Evolutionary conservation across 1,284 basidiomycete species (phyloP).

Genomic region (Malassezia obtusa): DNA sequence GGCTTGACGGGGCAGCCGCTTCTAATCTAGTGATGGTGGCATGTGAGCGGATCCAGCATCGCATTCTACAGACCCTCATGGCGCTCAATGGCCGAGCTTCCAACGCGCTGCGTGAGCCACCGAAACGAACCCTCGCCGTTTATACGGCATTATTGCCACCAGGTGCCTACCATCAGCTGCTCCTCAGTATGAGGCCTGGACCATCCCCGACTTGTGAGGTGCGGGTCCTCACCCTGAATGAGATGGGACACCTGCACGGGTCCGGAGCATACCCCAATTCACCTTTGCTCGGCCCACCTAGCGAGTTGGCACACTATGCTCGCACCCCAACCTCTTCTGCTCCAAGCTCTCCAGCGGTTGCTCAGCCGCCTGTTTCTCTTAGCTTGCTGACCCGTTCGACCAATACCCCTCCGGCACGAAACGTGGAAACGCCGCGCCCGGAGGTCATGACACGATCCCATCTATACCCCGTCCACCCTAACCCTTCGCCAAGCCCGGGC

Average conservation of each 20-base stretch:
- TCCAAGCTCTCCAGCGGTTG: neutral
- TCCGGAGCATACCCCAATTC: neutral
- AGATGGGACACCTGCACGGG: conserved; percentile 6
- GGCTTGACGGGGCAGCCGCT: neutral
- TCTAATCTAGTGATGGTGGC: conserved; percentile 3
- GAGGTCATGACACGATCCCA: neutral
- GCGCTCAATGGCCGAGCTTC: neutral
- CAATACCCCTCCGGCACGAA: neutral
- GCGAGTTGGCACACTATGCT: neutral
- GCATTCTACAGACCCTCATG: conserved; percentile 6
- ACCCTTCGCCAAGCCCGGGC: neutral
- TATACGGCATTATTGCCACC: neutral
- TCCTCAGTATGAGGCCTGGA: neutral
- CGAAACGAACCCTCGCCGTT: neutral
- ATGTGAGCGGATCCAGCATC: neutral
- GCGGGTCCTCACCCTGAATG: conserved; percentile 7
- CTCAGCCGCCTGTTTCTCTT: neutral
- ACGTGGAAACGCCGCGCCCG: neutral
- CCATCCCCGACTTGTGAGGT: neutral
- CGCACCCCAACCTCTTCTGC: neutral
- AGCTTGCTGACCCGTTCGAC: neutral
- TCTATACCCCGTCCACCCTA: neutral
- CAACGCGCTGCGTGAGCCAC: neutral
- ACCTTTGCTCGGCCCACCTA: neutral
- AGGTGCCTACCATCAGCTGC: conserved; percentile 8